Evolutionary conservation across 2,329 filamentous ascomycete genomes (phyloP), one percentile per base, ranked within the genome.

Genomic region (Rutstroemia sydowiana): DNA sequence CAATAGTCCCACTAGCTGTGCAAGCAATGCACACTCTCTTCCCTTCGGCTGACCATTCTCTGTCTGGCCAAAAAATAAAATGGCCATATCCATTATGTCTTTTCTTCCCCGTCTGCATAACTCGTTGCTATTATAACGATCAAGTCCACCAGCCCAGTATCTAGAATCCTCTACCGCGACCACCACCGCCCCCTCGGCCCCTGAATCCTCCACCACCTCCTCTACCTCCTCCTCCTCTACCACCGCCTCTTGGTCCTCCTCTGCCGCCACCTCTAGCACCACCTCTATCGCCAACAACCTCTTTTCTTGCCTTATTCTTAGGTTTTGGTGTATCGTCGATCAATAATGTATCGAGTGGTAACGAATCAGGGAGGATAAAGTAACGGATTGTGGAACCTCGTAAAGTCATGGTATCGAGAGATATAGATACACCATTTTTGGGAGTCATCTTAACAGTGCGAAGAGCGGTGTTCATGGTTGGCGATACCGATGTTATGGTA

Each of bases 271-370:
- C n/a, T n/a, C n/a, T n/a, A n/a, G n/a, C n/a, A n/a, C 74, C 66
- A 21, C 73, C 68, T 42, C 72, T 61, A 18, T 72, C 68, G 42
- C 75, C 75, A 41, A 76, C 77, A 41, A 80, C 78, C 74, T 97
- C 93, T 78, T 98, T 98, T 68, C 92, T 82, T 23, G 93, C 92
- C 83, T 98, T 98, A 75, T 98, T 98, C 86, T 97, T 97, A 56
- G 93, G 92, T 77, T 98, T 98, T 47, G 92, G 90, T 65, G 89
- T 84, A 72, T 98, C 93, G 69, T 98, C 93, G 62, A 98, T 90
- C 57, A 98, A 79, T 48, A 98, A 79, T 37, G 92, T 96, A 71
- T 98, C 93, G 59, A 98, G 80, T 36, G 92, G 92, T 65, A 98
- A 79, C 58, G 88, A 93, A 74, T 98, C 93, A 52, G 93, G 93